A percentile compares a stretch with the other conserved stretches of the same genome.
Conservation (phyloP, 2,329 filamentous ascomycete genomes). For the Rhexocercosporidium sp. region DNA sequence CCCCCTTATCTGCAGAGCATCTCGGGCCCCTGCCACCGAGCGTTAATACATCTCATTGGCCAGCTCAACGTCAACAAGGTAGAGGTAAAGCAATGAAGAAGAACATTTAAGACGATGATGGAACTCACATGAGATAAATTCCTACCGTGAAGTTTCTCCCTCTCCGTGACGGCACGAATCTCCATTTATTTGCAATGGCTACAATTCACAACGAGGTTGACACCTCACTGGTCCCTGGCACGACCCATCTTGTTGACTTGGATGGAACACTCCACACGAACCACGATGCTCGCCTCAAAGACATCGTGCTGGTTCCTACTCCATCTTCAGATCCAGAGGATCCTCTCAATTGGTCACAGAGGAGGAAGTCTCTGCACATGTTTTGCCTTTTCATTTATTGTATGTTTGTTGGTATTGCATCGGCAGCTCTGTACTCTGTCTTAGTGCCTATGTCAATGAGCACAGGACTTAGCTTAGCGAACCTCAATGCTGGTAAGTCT, state of each 20-base stretch:
- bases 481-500: conserved; percentile 18
- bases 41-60: conserved; percentile 8
- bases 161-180: no score
- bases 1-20: background rate
- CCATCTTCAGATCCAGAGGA: conserved; percentile 18
- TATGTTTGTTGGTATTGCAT: conserved; percentile 44
- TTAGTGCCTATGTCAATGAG: conserved; percentile 44
- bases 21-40: background rate
- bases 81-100: background rate
- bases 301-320: conserved; percentile 34
- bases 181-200: background rate
- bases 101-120: background rate
- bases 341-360: conserved; percentile 14
- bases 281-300: conserved; percentile 26
- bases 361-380: conserved; percentile 5
- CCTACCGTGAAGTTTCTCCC: background rate
- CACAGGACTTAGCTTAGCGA: conserved; percentile 41
- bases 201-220: conserved; percentile 3
- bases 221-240: conserved; percentile 29
- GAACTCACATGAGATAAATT: background rate
- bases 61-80: background rate
- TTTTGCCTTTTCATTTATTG: conserved; percentile 14
- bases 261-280: conserved; percentile 21
- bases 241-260: conserved; percentile 36
- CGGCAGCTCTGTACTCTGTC: conserved; percentile 47